A percentile compares a stretch with the other conserved stretches of the same genome.
Conservation (phyloP, 2,329 filamentous ascomycete genomes). For the Calonectria leucothoes region DNA sequence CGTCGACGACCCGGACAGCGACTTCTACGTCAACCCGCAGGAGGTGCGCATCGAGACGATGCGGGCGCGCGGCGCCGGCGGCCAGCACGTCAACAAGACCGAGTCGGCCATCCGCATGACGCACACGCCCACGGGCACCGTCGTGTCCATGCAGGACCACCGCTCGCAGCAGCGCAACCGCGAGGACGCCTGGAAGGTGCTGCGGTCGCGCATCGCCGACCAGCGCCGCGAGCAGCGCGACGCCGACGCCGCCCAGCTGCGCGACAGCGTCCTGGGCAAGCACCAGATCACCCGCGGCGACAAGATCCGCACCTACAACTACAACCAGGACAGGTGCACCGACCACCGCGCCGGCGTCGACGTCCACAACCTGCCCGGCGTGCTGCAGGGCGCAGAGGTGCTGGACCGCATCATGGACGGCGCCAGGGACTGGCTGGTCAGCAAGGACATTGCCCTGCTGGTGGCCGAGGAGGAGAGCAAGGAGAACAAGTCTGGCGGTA, state of each 20-base stretch:
- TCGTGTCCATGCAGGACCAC: slow-evolving; percentile 92
- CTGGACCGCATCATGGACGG: slow-evolving; percentile 83
- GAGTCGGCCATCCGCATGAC: slow-evolving; percentile 95
- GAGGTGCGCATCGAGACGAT: slow-evolving; percentile 91
- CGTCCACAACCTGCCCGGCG: slow-evolving; percentile 81
- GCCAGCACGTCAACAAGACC: slow-evolving; percentile 98
- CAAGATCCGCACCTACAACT: slow-evolving; percentile 95
- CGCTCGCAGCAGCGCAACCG: slow-evolving; percentile 92
- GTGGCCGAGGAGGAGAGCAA: slow-evolving; percentile 70
- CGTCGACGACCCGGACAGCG: slow-evolving; percentile 85
- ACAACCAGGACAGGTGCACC: slow-evolving; percentile 80
- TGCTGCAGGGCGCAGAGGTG: slow-evolving; percentile 79
- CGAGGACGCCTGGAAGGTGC: slow-evolving; percentile 85
- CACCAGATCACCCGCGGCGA: slow-evolving; percentile 90
- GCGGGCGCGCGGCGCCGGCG: slow-evolving; percentile 90
- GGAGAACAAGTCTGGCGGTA: slow-evolving; percentile 30
- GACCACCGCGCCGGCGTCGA: slow-evolving; percentile 88
- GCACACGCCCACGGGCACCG: slow-evolving; percentile 86
- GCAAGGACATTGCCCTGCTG: slow-evolving; percentile 79
- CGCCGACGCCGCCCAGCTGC: slow-evolving; percentile 78
- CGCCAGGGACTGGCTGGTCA: slow-evolving; percentile 79
- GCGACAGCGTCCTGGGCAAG: slow-evolving; percentile 82
- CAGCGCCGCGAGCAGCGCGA: slow-evolving; percentile 84
- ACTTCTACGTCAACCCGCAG: slow-evolving; percentile 88
- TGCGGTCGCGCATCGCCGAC: slow-evolving; percentile 86